Conservation (phyloP, 208 protist genomes). For the Leishmania braziliensis region DNA sequence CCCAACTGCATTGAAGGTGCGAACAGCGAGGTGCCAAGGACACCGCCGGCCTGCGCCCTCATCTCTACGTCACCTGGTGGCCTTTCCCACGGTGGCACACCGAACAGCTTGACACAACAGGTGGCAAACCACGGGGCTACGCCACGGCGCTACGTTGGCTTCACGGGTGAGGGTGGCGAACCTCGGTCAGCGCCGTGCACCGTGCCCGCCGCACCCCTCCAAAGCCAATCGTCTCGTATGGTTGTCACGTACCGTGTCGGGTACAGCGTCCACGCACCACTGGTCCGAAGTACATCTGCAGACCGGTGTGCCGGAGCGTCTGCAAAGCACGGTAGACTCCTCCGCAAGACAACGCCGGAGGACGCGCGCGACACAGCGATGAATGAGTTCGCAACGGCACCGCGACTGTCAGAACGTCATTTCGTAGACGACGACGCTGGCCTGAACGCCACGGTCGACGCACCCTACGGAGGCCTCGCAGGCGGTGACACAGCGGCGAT, state of each 20-base stretch:
- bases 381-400: neutral
- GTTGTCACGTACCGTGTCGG: conserved; percentile 5
- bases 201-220: neutral
- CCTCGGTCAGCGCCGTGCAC: neutral
- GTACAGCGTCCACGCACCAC: conserved; percentile 10
- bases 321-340: neutral
- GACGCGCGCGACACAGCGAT: neutral
- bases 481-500: conserved; percentile 14
- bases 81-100: neutral
- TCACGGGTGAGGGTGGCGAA: neutral
- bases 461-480: neutral
- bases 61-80: neutral
- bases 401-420: neutral
- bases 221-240: neutral
- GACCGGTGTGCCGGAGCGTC: neutral
- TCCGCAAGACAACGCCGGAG: neutral
- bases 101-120: neutral
- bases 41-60: neutral
- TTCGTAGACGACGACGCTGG: conserved; percentile 7
- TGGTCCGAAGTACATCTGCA: conserved; percentile 12
- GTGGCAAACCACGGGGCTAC: neutral
- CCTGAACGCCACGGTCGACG: neutral
- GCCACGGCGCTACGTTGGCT: conserved; percentile 8
- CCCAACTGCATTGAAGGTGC: neutral
- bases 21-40: neutral